Evolutionary conservation across 768 basidiomycete genomes (phyloP).

Genomic region (Sistotremastrum niveocremeum): DNA sequence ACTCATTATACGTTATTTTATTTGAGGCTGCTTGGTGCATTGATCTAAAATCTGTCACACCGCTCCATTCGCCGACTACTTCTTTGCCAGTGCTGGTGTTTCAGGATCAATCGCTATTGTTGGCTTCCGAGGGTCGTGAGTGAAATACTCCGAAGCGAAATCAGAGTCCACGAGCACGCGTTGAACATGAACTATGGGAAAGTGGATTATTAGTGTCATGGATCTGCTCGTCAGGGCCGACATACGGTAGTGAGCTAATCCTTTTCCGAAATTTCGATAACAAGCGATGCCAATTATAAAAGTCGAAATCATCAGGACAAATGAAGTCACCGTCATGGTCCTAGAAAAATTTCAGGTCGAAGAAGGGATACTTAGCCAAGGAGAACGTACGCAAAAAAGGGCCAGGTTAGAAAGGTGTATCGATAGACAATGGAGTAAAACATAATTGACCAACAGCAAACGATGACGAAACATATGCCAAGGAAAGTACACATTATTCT

Average conservation of each 20-base stretch:
- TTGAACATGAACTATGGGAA: neutral
- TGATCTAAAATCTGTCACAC: no score
- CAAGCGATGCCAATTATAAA: constrained; percentile 33
- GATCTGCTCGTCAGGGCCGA: neutral
- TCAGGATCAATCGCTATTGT: no score
- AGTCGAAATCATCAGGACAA: constrained; percentile 27
- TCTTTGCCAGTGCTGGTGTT: no score
- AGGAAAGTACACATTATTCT: constrained; percentile 26
- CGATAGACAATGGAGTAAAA: constrained; percentile 22
- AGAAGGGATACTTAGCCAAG: constrained; percentile 18
- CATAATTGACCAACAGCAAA: constrained; percentile 27
- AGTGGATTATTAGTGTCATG: neutral
- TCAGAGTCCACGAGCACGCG: constrained; percentile 2
- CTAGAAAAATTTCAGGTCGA: constrained; percentile 14
- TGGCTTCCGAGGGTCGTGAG: no score
- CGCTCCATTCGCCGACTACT: no score
- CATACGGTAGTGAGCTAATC: constrained; percentile 39
- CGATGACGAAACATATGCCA: constrained; percentile 23
- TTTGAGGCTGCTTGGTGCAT: no score
- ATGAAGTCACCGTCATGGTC: constrained; percentile 28
- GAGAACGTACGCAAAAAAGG: neutral
- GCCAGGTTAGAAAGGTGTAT: constrained; percentile 30
- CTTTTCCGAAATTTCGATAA: constrained; percentile 40
- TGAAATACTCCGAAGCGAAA: neutral
- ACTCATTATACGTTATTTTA: no score